Evolutionary conservation across 345 rosid species (phyloP).

Genomic region (Draba incana): DNA sequence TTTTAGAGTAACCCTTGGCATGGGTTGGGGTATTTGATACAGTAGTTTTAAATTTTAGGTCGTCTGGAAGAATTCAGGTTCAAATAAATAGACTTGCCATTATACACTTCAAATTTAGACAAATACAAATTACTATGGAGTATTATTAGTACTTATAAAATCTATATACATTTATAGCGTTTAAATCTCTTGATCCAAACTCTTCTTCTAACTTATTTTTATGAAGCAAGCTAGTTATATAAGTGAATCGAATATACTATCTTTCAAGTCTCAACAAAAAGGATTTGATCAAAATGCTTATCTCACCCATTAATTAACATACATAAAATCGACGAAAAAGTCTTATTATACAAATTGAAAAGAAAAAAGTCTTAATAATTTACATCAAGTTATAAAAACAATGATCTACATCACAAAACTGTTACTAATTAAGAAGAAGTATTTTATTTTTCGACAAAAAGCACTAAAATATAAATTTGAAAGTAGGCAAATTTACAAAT

Average conservation of each 20-base stretch:
- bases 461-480: neutral
- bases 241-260: no score
- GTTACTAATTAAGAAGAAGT: neutral
- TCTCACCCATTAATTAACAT: slow-evolving; percentile 22
- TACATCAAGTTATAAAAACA: no score
- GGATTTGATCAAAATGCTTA: slow-evolving; percentile 8
- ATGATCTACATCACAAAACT: slow-evolving; percentile 14
- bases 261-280: neutral
- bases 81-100: no score
- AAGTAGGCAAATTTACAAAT: neutral
- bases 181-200: slow-evolving; percentile 17
- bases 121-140: no score
- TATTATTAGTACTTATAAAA: no score
- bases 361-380: neutral
- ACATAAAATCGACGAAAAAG: slow-evolving; percentile 3
- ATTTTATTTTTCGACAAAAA: neutral
- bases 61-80: no score
- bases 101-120: no score
- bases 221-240: neutral
- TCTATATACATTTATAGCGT: neutral
- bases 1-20: no score
- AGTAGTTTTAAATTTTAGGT: no score
- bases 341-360: neutral
- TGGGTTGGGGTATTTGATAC: no score
- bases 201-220: neutral